Percentiles rank a stretch among this genome's conserved stretches.
phyloP scores from a whole-genome alignment of 148 eudicot species.

The Salicornia ramosissima region DNA sequence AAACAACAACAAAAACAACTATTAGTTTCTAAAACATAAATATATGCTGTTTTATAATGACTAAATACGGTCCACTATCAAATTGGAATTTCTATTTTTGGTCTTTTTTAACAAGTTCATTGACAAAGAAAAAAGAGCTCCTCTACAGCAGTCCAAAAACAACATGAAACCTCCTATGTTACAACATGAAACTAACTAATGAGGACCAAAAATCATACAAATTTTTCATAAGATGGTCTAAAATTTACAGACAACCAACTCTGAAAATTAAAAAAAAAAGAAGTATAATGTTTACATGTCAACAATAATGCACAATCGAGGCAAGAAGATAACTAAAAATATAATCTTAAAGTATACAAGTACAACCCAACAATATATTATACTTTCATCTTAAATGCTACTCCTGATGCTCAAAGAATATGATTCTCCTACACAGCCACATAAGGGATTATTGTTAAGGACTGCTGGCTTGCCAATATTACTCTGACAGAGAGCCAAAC shows the following conservation, averaged over 20 bases:
- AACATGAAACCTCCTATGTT: too few species aligned
- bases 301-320: background rate
- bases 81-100: background rate
- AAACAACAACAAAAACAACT: background rate
- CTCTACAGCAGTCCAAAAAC: background rate
- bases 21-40: background rate
- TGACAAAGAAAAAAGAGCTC: background rate
- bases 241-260: background rate
- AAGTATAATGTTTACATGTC: slow-evolving; percentile 1
- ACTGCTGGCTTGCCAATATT: background rate
- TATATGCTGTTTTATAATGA: background rate
- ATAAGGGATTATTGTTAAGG: background rate
- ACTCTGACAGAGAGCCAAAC: background rate
- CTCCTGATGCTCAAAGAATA: background rate
- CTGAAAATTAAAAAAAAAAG: background rate
- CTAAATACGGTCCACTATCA: background rate
- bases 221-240: background rate
- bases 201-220: too few species aligned
- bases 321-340: background rate
- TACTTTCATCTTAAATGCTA: background rate
- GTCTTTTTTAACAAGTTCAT: background rate
- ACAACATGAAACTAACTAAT: too few species aligned
- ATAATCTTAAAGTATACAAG: too few species aligned
- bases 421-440: background rate
- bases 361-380: background rate